These are phyloP conservation scores for Globisporangium spinosum DNA, from an alignment of 352 stramenopile genomes.

Conservation along the genomic window DNA sequence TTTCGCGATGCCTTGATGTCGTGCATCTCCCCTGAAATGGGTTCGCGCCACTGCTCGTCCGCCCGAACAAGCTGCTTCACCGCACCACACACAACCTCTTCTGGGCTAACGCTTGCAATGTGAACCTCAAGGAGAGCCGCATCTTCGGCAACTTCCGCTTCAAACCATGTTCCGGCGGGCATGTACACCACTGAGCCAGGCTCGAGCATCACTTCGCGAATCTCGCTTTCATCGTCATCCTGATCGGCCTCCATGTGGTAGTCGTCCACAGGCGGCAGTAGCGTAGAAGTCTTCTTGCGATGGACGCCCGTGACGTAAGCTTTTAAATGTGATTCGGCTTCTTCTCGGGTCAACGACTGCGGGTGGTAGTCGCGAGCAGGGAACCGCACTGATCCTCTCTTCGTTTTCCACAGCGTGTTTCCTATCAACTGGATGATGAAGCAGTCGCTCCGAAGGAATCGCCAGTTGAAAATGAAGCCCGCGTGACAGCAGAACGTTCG, in stretches of 20 bases:
- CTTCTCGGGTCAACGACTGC: constrained; percentile 4
- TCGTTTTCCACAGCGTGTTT: constrained; percentile 26
- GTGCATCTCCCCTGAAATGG: constrained; percentile 15
- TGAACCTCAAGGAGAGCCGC: constrained; percentile 46
- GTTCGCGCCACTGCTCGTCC: constrained; percentile 27
- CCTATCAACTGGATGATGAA: constrained; percentile 44
- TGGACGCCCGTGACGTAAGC: constrained; percentile 1
- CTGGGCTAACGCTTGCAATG: constrained; percentile 24
- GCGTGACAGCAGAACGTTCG: constrained; percentile 13
- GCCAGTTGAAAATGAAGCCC: constrained; percentile 30
- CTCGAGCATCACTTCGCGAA: constrained; percentile 17
- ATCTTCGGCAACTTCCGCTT: constrained; percentile 19
- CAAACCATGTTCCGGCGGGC: constrained; percentile 47
- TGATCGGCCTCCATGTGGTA: constrained; percentile 16
- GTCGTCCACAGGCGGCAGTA: constrained; percentile 21
- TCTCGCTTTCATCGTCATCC: constrained; percentile 6
- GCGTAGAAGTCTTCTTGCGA: not conserved
- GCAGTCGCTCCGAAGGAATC: constrained; percentile 32
- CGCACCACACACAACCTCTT: constrained; percentile 23
- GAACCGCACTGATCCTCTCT: constrained; percentile 17
- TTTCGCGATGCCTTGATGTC: constrained; percentile 14
- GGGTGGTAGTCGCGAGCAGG: constrained; percentile 31
- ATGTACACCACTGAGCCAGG: constrained; percentile 53
- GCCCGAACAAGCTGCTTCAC: constrained; percentile 29
- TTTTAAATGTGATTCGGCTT: constrained; percentile 20